Conservation (phyloP, 1,284 basidiomycete species). For the Phylloporus gajari region DNA sequence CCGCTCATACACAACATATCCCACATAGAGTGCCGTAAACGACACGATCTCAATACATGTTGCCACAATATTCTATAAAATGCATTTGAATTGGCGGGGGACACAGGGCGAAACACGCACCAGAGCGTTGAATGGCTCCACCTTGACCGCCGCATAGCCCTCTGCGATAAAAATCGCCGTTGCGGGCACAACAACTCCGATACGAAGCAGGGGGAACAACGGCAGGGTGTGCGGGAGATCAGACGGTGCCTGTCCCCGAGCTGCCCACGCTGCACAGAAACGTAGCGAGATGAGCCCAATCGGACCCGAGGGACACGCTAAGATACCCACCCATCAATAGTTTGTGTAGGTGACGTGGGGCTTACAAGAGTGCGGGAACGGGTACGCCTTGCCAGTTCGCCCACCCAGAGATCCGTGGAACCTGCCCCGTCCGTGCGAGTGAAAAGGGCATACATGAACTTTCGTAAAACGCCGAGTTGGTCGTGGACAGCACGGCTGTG, state of each 20-base stretch:
- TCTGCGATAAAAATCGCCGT: constrained; percentile 61
- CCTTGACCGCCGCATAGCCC: constrained; percentile 55
- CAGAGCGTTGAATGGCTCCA: constrained; percentile 47
- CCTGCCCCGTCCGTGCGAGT: constrained; percentile 59
- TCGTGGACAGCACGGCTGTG: constrained; percentile 71
- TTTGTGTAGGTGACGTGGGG: constrained; percentile 7
- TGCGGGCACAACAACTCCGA: constrained; percentile 55
- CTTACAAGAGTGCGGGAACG: constrained; percentile 61
- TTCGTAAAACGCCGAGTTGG: constrained; percentile 71
- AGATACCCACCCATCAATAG: neutral
- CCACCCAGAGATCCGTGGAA: constrained; percentile 58
- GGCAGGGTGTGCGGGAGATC: constrained; percentile 63
- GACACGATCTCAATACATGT: constrained; percentile 53
- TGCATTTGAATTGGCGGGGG: too few species aligned
- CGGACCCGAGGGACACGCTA: constrained; percentile 54
- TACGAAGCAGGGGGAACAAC: constrained; percentile 58
- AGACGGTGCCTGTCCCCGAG: constrained; percentile 50
- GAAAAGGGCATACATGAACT: constrained; percentile 71
- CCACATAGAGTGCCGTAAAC: constrained; percentile 49
- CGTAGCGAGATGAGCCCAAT: constrained; percentile 65
- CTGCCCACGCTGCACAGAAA: constrained; percentile 58
- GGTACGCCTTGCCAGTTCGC: constrained; percentile 74
- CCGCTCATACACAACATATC: constrained; percentile 48
- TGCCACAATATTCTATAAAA: constrained; percentile 51
- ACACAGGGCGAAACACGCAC: constrained; percentile 31